Conservation (phyloP, 805 yeast species). For the Candida broadrunensis region DNA sequence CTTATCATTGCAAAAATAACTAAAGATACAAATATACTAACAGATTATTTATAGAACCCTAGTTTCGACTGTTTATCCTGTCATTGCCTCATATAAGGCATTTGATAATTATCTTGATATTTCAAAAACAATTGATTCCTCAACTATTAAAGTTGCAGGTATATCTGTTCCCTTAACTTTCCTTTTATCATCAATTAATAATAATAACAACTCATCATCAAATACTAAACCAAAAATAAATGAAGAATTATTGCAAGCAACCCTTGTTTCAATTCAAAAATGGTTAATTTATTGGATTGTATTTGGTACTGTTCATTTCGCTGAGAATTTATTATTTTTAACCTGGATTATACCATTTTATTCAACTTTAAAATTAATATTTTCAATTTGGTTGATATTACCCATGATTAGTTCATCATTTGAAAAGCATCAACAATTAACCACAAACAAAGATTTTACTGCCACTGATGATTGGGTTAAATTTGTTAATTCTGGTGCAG, state of each 20-base stretch:
- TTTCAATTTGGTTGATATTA: slow-evolving; percentile 60
- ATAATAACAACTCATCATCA: slow-evolving; percentile 11
- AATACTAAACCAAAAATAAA: slow-evolving; percentile 4
- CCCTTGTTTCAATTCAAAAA: slow-evolving; percentile 31
- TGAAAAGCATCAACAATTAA: slow-evolving; percentile 3
- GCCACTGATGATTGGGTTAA: slow-evolving; percentile 24
- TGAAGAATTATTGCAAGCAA: slow-evolving; percentile 16
- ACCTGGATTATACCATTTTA: slow-evolving; percentile 53
- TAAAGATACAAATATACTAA: slow-evolving; percentile 4
- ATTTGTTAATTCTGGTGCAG: slow-evolving; percentile 30
- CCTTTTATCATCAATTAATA: slow-evolving; percentile 15
- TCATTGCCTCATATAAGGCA: slow-evolving; percentile 59
- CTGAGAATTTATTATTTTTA: slow-evolving; percentile 44
- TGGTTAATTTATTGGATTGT: slow-evolving; percentile 65
- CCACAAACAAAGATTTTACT: slow-evolving; percentile 6
- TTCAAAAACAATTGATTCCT: slow-evolving; percentile 24
- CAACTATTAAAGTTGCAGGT: slow-evolving; percentile 34
- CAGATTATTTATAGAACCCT: slow-evolving; percentile 17
- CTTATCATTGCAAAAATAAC: not conserved
- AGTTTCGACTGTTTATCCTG: slow-evolving; percentile 53
- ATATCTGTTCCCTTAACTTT: slow-evolving; percentile 30
- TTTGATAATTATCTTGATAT: slow-evolving; percentile 39
- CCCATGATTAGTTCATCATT: slow-evolving; percentile 27
- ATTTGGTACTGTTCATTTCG: slow-evolving; percentile 39
- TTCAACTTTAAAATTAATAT: slow-evolving; percentile 42